Evolutionary conservation across 169 alveolate species (phyloP).

Genomic region (Theileria sp.): DNA sequence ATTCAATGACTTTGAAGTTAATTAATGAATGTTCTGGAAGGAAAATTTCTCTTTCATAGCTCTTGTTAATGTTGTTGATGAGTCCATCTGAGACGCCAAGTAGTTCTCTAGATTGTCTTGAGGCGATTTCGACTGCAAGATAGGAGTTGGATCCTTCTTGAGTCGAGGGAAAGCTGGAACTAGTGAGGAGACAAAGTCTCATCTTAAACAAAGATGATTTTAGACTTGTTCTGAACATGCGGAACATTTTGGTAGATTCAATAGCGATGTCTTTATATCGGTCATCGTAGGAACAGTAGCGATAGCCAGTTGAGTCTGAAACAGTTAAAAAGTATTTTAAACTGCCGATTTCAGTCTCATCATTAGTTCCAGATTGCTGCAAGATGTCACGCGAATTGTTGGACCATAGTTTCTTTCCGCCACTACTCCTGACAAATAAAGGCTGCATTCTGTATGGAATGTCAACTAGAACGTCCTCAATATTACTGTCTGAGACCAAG

Average conservation of each 20-base stretch:
- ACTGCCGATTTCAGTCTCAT: background rate
- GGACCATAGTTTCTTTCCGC: constrained; percentile 10
- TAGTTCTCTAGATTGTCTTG: constrained; percentile 45
- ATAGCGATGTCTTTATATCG: constrained; percentile 46
- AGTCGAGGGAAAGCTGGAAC: constrained; percentile 33
- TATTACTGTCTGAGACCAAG: constrained; percentile 40
- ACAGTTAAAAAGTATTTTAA: constrained; percentile 60
- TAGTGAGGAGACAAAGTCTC: constrained; percentile 52
- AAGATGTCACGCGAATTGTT: background rate
- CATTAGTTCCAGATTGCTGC: background rate
- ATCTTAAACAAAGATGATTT: constrained; percentile 31
- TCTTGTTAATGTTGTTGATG: constrained; percentile 18
- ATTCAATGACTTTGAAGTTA: constrained; percentile 52
- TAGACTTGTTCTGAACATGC: constrained; percentile 32
- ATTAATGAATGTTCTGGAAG: constrained; percentile 60
- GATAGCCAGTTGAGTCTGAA: constrained; percentile 10
- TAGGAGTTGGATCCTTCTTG: constrained; percentile 14
- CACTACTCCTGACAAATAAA: background rate
- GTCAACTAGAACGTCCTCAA: constrained; percentile 50
- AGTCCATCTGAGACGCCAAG: constrained; percentile 30
- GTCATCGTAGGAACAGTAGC: constrained; percentile 62
- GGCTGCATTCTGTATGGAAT: constrained; percentile 34
- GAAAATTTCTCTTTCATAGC: constrained; percentile 58
- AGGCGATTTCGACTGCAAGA: constrained; percentile 57
- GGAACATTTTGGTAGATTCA: constrained; percentile 37